phyloP scores from a whole-genome alignment of 2,329 filamentous ascomycete species.

The Mycosphaerella arachidis region DNA sequence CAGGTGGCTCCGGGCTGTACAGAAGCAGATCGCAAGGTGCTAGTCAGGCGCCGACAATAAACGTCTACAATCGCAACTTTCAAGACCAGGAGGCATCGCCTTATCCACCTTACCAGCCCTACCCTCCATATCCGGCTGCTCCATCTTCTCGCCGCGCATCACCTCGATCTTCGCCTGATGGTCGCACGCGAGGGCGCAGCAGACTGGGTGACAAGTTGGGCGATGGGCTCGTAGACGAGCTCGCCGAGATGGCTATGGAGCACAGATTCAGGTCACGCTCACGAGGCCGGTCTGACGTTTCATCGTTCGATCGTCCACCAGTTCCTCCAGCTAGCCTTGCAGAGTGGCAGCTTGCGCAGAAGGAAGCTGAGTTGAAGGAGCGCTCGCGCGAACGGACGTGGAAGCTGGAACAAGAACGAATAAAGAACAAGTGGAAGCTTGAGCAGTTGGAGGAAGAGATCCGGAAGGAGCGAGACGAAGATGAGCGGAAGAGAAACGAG shows the following conservation, averaged over 20 bases:
- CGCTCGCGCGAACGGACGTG: constrained; percentile 32
- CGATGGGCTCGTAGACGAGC: constrained; percentile 28
- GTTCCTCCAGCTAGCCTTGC: constrained; percentile 20
- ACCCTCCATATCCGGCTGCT: constrained; percentile 26
- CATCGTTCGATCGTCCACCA: constrained; percentile 15
- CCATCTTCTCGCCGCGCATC: constrained; percentile 20
- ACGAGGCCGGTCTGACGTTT: constrained; percentile 29
- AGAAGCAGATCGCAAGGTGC: constrained; percentile 44
- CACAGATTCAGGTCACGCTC: constrained; percentile 34
- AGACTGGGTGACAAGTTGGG: constrained; percentile 21
- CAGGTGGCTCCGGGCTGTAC: constrained; percentile 33
- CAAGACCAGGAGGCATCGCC: constrained; percentile 18
- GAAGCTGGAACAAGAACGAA: constrained; percentile 37
- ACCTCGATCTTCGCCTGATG: constrained; percentile 17
- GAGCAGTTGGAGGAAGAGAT: constrained; percentile 27
- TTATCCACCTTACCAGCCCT: constrained; percentile 8
- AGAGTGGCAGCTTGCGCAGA: constrained; percentile 31
- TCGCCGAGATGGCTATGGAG: constrained; percentile 29
- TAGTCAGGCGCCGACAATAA: constrained; percentile 41
- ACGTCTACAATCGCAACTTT: constrained; percentile 43
- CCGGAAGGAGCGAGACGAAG: constrained; percentile 30
- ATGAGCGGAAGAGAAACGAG: constrained; percentile 28
- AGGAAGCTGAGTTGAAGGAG: constrained; percentile 34
- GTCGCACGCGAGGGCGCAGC: constrained; percentile 18
- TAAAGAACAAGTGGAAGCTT: constrained; percentile 26